A percentile compares a stretch with the other conserved stretches of the same genome.
Evolutionary conservation across 257 asterid species (phyloP).

Genomic region (Solanum ahanhuiri): DNA sequence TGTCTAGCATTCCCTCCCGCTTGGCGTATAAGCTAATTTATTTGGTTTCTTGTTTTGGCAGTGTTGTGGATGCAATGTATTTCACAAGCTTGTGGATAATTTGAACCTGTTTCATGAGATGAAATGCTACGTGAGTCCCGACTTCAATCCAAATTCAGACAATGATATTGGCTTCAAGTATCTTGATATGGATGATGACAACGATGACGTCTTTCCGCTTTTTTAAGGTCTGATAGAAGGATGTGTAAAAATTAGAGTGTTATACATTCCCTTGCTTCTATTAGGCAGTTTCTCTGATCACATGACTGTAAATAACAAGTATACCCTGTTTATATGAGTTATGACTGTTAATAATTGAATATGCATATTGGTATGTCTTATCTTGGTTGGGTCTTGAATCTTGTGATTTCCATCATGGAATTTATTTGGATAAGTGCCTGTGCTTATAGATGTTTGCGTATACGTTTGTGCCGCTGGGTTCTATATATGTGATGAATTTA

Average conservation of each 20-base stretch:
- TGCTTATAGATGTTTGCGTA: background rate
- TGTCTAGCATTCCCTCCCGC: background rate
- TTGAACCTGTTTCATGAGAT: slow-evolving; percentile 80
- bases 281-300: background rate
- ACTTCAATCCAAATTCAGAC: slow-evolving; percentile 63
- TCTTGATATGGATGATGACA: slow-evolving; percentile 49
- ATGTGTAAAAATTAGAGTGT: background rate
- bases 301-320: background rate
- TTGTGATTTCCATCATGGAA: background rate
- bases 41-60: slow-evolving; percentile 8
- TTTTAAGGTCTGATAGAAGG: slow-evolving; percentile 25
- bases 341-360: background rate
- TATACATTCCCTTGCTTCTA: slow-evolving; percentile 29
- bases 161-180: slow-evolving; percentile 36
- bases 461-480: background rate
- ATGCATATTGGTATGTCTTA: background rate
- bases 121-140: slow-evolving; percentile 83
- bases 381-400: background rate
- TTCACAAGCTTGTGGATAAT: slow-evolving; percentile 92
- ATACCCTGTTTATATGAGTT: background rate
- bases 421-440: background rate
- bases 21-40: background rate
- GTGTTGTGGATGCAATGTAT: slow-evolving; percentile 97
- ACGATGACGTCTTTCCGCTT: slow-evolving; percentile 32
- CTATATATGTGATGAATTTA: background rate